Base-by-base conservation (phyloP, 768 basidiomycete genomes). In the Hericium coralloides region DNA sequence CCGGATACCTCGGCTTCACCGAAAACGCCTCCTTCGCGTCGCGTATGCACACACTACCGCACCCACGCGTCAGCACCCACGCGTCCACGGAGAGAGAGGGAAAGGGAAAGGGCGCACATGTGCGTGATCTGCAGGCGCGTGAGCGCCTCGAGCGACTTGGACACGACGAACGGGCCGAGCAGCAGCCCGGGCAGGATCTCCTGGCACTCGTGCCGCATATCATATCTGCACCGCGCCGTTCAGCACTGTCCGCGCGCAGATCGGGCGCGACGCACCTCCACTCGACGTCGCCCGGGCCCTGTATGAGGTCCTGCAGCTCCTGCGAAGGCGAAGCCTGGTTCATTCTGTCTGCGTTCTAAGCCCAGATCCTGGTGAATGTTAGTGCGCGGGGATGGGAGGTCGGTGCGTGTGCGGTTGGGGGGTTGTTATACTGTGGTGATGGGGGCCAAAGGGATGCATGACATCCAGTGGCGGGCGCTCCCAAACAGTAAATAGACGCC, bases 141-240 rank as follows among this genome's bases (percentile, higher is more conserved):
- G 12, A 97, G 79, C 2, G 80, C 82, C 14, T 86, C 79, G 25
- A 92, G 73, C 0, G 87, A 86, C 68, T 94, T 95, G 1, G 90
- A 92, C 9, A 88, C 89, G 61, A 89, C 87, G 60, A 94, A 92
- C 3, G 93, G 92, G 0, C 93, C 93, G 6, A 97, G 81, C 25
- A 83, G 75, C 38, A 97, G 82, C 17, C 83, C 83, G 23, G 90
- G 87, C 0, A 91, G 75, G 61, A 95, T 95, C 69, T 94, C 89
- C 72, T 97, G 93, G 64, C 91, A 92, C 65, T 95, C 88, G n/a
- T 93, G 77, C 31, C 93, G 79, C 94, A 97, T 95, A 72, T 95
- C 93, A 66, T 97, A 97, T 65, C 89, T 92, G 55, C 25, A 47
- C 49, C 45, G 38, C 38, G 31, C 18, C 37, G 20, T 20, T 31